Percentiles rank a stretch among this genome's conserved stretches.
phyloP scores from a whole-genome alignment of 768 basidiomycete species.

The Mycena vitilis region DNA sequence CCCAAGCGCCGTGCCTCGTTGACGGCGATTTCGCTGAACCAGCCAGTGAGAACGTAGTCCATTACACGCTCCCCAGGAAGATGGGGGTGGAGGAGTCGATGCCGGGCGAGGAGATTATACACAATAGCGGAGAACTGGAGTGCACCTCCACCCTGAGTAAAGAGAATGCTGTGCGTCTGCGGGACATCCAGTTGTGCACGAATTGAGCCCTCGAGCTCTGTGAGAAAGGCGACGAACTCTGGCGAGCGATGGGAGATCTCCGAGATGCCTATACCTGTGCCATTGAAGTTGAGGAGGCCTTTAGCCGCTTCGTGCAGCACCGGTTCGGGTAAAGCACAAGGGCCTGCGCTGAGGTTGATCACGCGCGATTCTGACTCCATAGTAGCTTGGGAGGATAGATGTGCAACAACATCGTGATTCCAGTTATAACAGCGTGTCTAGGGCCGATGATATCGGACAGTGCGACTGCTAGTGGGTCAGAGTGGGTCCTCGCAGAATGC shows the following conservation, averaged over 20 bases:
- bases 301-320: constrained; percentile 86
- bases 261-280: constrained; percentile 93
- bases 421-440: too few species aligned
- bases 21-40: constrained; percentile 89
- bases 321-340: constrained; percentile 88
- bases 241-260: constrained; percentile 97
- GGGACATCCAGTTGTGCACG: constrained; percentile 86
- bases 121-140: constrained; percentile 93
- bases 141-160: constrained; percentile 95
- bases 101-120: constrained; percentile 89
- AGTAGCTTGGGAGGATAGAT: too few species aligned
- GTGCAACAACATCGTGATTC: too few species aligned
- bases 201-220: constrained; percentile 71
- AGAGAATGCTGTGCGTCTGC: constrained; percentile 84
- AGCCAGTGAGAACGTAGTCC: constrained; percentile 94
- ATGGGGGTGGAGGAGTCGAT: constrained; percentile 77
- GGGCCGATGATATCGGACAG: too few species aligned
- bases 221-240: constrained; percentile 81
- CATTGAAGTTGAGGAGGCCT: constrained; percentile 88
- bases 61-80: constrained; percentile 66
- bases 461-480: too few species aligned
- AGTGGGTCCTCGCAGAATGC: too few species aligned
- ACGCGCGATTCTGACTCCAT: constrained; percentile 52
- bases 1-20: constrained; percentile 84
- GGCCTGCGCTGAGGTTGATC: constrained; percentile 95